phyloP scores from a whole-genome alignment of 2,329 filamentous ascomycete genomes.

The Sporothrix protearum region DNA sequence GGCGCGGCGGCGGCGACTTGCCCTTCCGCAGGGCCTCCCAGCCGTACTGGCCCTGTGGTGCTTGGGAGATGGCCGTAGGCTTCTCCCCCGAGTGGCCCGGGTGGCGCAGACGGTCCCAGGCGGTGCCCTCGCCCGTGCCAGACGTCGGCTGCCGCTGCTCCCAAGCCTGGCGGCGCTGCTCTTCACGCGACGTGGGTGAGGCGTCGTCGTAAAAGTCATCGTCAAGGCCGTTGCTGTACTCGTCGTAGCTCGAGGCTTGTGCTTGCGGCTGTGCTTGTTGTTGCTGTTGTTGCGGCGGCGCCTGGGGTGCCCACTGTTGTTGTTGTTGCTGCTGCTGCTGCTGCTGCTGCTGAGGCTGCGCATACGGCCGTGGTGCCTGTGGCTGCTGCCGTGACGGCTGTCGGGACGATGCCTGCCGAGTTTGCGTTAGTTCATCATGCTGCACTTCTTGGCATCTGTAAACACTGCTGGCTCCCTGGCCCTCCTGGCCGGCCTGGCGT shows the following conservation, averaged over 20 bases:
- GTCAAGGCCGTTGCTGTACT: neutral
- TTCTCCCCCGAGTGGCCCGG: neutral
- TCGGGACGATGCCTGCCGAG: too few species aligned
- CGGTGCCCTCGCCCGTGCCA: conserved; percentile 16
- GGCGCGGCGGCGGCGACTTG: neutral
- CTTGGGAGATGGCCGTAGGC: neutral
- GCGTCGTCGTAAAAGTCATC: conserved; percentile 27
- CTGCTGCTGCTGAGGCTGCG: neutral
- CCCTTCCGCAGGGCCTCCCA: conserved; percentile 10
- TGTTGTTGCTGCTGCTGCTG: neutral
- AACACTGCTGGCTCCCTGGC: neutral
- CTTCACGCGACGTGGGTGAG: conserved; percentile 27
- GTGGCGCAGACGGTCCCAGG: conserved; percentile 29
- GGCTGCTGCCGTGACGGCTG: neutral
- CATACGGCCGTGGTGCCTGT: neutral
- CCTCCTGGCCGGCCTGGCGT: too few species aligned
- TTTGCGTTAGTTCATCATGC: too few species aligned
- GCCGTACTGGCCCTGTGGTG: neutral
- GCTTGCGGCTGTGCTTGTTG: neutral
- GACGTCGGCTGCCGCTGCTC: conserved; percentile 9
- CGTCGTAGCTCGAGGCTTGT: neutral
- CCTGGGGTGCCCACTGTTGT: neutral
- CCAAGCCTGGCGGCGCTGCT: conserved; percentile 14
- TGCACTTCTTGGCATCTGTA: neutral
- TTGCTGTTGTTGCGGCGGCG: conserved; percentile 1